Base-by-base conservation (phyloP, 352 stramenopile genomes). In the Globisporangium viniferum region DNA sequence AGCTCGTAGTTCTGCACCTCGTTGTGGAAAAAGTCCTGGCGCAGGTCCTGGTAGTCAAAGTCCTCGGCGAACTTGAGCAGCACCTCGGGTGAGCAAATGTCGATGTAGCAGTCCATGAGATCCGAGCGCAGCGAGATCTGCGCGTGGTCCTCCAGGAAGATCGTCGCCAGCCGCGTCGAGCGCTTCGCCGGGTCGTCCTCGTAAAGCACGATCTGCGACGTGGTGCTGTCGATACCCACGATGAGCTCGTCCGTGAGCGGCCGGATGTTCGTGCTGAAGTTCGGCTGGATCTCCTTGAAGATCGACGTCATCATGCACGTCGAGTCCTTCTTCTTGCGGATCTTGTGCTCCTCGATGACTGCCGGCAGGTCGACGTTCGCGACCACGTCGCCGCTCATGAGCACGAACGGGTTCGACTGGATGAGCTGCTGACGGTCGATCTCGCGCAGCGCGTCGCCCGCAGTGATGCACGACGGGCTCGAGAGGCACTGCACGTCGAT, bases 31-130 rank as follows among this genome's bases (percentile, higher is more conserved):
- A 99, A 99, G 72, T 99, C 91, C 1, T 77, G 72, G 27, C 97
- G 79, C 67, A 99, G 83, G 59, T 99, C 90, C 64, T 98, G 86
- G 72, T 99, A 99, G 75, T 99, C 98, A 76, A 99, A 99, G 74
- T 99, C 97, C 72, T 99, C 98, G 27, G 86, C 89, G 64, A 99
- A 98, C 73, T 98, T 94, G 31, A 98, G 88, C 56, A 99, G 77
- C 51, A 99, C 96, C 70, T 99, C 98, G 6, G 96, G 92, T 63
- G 95, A 98, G 75, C 98, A 99, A 67, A 99, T 95, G 71, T 99
- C 94, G 56, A 99, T 96, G 68, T 98, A 95, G 64, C 94, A 98
- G 86, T 99, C 98, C 59, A 99, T 72, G 31, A 99, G 78, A 75
- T 99, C 97, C 49, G 84, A 88, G 3, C 92, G 89, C 27, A 99